A percentile compares a stretch with the other conserved stretches of the same genome.
Conservation (phyloP, 805 yeast species). For the Zygoascus bituminiphila region DNA sequence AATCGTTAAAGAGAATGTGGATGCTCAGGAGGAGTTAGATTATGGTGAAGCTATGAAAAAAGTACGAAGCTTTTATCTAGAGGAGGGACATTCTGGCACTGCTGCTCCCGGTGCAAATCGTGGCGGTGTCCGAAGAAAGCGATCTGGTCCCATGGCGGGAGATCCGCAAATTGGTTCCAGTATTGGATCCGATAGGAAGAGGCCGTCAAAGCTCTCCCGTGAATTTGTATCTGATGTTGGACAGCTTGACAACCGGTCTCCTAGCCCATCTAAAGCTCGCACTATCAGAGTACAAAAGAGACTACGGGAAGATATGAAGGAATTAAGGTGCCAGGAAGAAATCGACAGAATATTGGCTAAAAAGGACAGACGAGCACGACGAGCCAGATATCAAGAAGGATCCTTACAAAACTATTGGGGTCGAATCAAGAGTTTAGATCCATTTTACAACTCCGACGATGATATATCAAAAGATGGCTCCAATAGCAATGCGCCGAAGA, state of each 20-base stretch:
- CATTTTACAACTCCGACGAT: conserved; percentile 29
- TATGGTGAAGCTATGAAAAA: conserved; percentile 37
- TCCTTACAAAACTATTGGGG: conserved; percentile 24
- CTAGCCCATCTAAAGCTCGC: conserved; percentile 2
- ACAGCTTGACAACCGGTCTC: neutral
- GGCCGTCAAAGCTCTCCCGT: neutral
- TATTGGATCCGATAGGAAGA: neutral
- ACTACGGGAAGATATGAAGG: neutral
- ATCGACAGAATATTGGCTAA: conserved; percentile 18
- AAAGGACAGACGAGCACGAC: conserved; percentile 18
- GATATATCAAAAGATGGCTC: conserved; percentile 17
- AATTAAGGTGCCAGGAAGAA: conserved; percentile 11
- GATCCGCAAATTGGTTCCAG: neutral
- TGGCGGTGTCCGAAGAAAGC: neutral
- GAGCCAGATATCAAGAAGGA: conserved; percentile 19
- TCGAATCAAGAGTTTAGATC: conserved; percentile 25
- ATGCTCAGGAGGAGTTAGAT: conserved; percentile 35
- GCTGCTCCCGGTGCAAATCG: neutral
- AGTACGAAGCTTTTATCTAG: conserved; percentile 32
- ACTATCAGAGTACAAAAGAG: conserved; percentile 7
- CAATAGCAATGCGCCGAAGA: neutral
- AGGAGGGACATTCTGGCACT: conserved; percentile 10
- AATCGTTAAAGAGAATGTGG: conserved; percentile 34
- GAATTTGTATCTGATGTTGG: neutral
- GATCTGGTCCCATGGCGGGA: neutral